phyloP scores from a whole-genome alignment of 2,329 filamentous ascomycete genomes.

The Paradendryphiella salina region DNA sequence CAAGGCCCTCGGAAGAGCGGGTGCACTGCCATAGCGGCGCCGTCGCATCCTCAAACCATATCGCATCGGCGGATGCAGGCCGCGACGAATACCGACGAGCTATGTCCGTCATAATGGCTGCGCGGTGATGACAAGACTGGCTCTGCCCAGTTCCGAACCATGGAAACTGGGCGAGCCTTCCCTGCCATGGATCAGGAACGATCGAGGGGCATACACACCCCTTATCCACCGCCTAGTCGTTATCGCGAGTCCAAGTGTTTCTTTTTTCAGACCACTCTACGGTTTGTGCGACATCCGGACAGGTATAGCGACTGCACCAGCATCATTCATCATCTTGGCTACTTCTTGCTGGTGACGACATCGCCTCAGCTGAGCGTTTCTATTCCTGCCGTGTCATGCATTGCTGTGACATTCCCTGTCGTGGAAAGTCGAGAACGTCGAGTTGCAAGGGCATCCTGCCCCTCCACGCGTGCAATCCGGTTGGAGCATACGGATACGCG shows the following conservation, averaged over 20 bases:
- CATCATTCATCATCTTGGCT: constrained; percentile 13
- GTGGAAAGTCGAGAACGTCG: constrained; percentile 22
- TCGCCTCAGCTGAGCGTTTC: constrained; percentile 16
- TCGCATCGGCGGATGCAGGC: constrained; percentile 35
- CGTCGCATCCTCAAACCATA: constrained; percentile 28
- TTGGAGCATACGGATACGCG: constrained; percentile 22
- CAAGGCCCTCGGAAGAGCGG: constrained; percentile 39
- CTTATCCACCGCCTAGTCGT: too few species aligned
- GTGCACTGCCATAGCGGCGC: constrained; percentile 38
- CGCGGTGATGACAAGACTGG: constrained; percentile 27
- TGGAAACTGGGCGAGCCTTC: constrained; percentile 17
- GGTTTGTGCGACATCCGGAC: constrained; percentile 21
- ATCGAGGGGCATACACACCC: constrained; percentile 1
- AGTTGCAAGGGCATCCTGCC: constrained; percentile 17
- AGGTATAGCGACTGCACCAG: constrained; percentile 10
- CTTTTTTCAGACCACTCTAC: constrained; percentile 4
- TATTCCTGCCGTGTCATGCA: constrained; percentile 24
- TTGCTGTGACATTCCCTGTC: constrained; percentile 15
- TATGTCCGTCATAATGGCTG: constrained; percentile 33
- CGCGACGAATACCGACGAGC: constrained; percentile 21
- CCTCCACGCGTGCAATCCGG: constrained; percentile 10
- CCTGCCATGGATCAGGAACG: constrained; percentile 21
- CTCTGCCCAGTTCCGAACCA: constrained; percentile 21
- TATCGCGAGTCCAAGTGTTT: background rate
- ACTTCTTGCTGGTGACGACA: constrained; percentile 21